Percentiles rank a stretch among this genome's conserved stretches.
Conservation (phyloP, 805 yeast species). For the Zygotorulaspora sp. region DNA sequence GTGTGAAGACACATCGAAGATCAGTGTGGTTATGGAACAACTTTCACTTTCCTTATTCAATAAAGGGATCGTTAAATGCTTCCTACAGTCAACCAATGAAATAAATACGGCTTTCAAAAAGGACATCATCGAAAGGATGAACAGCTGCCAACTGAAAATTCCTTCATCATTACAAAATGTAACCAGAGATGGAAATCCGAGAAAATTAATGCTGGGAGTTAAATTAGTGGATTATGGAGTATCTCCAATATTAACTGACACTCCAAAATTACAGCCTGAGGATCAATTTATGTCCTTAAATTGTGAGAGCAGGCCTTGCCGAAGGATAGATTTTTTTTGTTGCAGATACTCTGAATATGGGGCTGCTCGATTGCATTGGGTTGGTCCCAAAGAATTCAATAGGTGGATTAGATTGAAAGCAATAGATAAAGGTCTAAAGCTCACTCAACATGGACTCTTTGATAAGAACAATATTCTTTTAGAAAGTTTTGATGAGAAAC, state of each 20-base stretch:
- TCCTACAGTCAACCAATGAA: constrained; percentile 20
- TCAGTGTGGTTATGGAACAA: constrained; percentile 22
- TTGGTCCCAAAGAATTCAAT: constrained; percentile 33
- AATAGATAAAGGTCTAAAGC: constrained; percentile 23
- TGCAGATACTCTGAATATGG: constrained; percentile 33
- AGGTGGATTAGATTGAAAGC: constrained; percentile 30
- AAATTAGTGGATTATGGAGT: constrained; percentile 7
- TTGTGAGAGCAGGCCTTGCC: constrained; percentile 18
- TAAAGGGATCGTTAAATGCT: constrained; percentile 25
- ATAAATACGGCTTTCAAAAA: constrained; percentile 13
- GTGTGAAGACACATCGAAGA: constrained; percentile 23
- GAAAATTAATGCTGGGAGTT: constrained; percentile 25
- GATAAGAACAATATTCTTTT: constrained; percentile 17
- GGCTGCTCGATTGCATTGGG: constrained; percentile 32
- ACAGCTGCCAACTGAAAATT: constrained; percentile 7
- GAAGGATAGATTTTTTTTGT: constrained; percentile 32
- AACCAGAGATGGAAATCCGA: constrained; percentile 8
- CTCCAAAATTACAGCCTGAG: constrained; percentile 8
- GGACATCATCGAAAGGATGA: constrained; percentile 12
- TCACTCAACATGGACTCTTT: constrained; percentile 33
- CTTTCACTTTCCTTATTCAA: constrained; percentile 17
- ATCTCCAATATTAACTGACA: background rate
- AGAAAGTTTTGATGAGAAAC: constrained; percentile 27
- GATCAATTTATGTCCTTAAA: constrained; percentile 26
- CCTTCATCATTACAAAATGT: constrained; percentile 5